Percentiles rank a stretch among this genome's conserved stretches.
These are phyloP conservation scores for Euphorbia tirucalli DNA, from an alignment of 345 rosid genomes.

Conservation along the genomic window DNA sequence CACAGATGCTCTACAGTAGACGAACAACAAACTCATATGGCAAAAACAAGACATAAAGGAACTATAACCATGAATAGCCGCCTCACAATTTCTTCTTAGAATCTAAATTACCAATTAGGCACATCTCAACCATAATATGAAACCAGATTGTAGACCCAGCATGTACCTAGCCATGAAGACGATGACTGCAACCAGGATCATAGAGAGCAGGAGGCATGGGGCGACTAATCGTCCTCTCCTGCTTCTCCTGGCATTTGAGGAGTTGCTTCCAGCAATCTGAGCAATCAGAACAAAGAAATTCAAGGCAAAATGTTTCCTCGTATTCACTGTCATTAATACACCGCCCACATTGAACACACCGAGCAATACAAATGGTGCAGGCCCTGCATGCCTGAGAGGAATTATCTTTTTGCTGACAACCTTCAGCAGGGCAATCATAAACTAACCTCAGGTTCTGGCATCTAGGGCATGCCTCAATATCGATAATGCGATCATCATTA, in stretches of 20 bases:
- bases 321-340: slow-evolving; percentile 77
- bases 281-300: slow-evolving; percentile 70
- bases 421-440: slow-evolving; percentile 86
- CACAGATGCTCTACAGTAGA: slow-evolving; percentile 10
- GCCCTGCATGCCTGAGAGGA: slow-evolving; percentile 61
- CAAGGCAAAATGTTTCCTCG: slow-evolving; percentile 83
- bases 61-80: slow-evolving; percentile 5
- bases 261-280: slow-evolving; percentile 51
- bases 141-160: slow-evolving; percentile 15
- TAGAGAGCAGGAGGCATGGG: slow-evolving; percentile 20
- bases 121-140: slow-evolving; percentile 14
- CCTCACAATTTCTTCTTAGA: slow-evolving; percentile 10
- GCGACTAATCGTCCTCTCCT: slow-evolving; percentile 21
- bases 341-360: slow-evolving; percentile 84
- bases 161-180: slow-evolving; percentile 42
- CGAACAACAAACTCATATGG: slow-evolving; percentile 9
- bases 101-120: slow-evolving; percentile 16
- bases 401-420: slow-evolving; percentile 54
- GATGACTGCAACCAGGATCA: slow-evolving; percentile 25
- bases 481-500: slow-evolving; percentile 71
- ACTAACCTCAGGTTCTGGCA: slow-evolving; percentile 74
- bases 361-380: slow-evolving; percentile 72
- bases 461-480: slow-evolving; percentile 85
- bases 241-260: slow-evolving; percentile 33
- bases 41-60: slow-evolving; percentile 9